Percentiles rank a stretch among this genome's conserved stretches.
phyloP scores from a whole-genome alignment of 2,329 filamentous ascomycete genomes.

The Fusarium sp. region DNA sequence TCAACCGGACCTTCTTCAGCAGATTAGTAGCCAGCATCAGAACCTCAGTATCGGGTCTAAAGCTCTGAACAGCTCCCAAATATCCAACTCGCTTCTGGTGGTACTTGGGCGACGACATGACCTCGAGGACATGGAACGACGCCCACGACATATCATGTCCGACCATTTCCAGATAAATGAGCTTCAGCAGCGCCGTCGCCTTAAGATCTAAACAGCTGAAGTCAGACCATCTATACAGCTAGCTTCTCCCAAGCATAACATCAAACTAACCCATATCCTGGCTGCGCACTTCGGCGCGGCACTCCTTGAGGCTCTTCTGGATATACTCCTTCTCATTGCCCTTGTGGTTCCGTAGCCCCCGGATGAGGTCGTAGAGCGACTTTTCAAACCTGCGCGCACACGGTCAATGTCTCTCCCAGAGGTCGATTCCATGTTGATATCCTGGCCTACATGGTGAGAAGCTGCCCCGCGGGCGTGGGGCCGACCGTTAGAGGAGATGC shows the following conservation, averaged over 20 bases:
- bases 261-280: constrained; percentile 84
- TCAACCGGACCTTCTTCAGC: constrained; percentile 80
- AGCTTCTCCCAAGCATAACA: neutral
- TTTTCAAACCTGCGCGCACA: constrained; percentile 87
- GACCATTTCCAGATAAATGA: constrained; percentile 99
- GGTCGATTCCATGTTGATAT: neutral
- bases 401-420: constrained; percentile 33
- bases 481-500: constrained; percentile 33
- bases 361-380: constrained; percentile 97
- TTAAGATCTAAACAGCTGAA: constrained; percentile 78
- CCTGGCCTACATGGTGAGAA: constrained; percentile 44
- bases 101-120: constrained; percentile 97
- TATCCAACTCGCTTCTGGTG: constrained; percentile 96
- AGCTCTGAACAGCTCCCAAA: constrained; percentile 94
- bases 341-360: constrained; percentile 94
- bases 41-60: constrained; percentile 94
- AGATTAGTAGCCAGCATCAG: constrained; percentile 97
- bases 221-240: constrained; percentile 2
- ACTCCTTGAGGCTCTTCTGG: constrained; percentile 93
- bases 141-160: constrained; percentile 99
- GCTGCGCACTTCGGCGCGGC: constrained; percentile 88
- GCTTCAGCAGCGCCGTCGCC: constrained; percentile 92
- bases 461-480: constrained; percentile 48
- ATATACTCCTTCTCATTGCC: constrained; percentile 96
- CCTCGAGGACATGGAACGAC: constrained; percentile 96